Conservation (phyloP, 257 asterid species). For the Capsicum pubescens region DNA sequence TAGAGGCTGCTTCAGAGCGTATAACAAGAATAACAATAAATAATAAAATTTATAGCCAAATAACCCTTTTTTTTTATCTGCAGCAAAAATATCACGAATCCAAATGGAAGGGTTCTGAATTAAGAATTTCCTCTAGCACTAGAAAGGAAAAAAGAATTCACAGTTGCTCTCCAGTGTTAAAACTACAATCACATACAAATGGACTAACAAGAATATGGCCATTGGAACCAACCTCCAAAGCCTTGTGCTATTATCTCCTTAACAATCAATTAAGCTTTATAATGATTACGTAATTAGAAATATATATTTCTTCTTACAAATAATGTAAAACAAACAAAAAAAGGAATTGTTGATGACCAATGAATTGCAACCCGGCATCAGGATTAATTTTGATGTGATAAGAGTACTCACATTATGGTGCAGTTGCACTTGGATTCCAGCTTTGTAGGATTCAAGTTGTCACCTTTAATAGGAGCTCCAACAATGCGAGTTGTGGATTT, state of each 20-base stretch:
- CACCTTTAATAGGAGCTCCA: constrained; percentile 56
- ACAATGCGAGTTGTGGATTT: constrained; percentile 50
- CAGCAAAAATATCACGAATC: constrained; percentile 41
- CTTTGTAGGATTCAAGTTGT: constrained; percentile 72
- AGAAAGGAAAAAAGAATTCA: constrained; percentile 42
- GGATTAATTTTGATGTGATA: not conserved
- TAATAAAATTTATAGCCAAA: not conserved
- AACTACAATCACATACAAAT: constrained; percentile 44
- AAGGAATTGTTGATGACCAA: constrained; percentile 41
- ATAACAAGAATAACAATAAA: not conserved
- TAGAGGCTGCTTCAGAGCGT: not conserved
- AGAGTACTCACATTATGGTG: constrained; percentile 69
- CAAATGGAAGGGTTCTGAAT: constrained; percentile 29
- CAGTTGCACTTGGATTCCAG: constrained; percentile 96
- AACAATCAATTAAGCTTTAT: constrained; percentile 66
- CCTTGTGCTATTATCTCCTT: constrained; percentile 60
- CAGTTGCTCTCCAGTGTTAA: constrained; percentile 41
- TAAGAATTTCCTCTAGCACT: constrained; percentile 33
- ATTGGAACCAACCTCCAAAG: constrained; percentile 43
- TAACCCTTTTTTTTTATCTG: constrained; percentile 23
- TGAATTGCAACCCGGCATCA: not conserved
- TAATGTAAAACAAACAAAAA: constrained; percentile 54
- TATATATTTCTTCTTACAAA: constrained; percentile 45
- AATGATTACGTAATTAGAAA: constrained; percentile 45
- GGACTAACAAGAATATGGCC: constrained; percentile 55